Base-by-base conservation (phyloP, 176 grass and related monocot genomes). In the Aechmea fasciata region DNA sequence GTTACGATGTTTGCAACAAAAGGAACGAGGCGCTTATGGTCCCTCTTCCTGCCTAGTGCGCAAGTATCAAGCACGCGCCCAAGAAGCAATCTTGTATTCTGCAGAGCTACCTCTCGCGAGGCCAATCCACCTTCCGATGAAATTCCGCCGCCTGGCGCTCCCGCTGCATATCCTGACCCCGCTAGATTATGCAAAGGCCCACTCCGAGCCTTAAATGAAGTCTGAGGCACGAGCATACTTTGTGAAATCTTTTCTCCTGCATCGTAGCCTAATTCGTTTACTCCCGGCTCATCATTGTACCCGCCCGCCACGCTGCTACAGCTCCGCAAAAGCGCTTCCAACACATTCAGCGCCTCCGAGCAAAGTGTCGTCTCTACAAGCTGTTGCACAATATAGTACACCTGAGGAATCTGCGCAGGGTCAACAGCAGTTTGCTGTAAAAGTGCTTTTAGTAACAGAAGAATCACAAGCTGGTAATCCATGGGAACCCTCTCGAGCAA, bases 61-160 rank as follows among this genome's bases (percentile, higher is more conserved):
- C 92, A 96, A 64, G 81, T 92, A 63, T 92, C 92, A 20, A 96
- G 88, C 29, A 96, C 92, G 61, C 92, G 88, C 10, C 86, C 88
- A 66, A 96, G 94, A 24, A 92, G 71, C 71, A 97, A 73, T 18
- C 89, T 81, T 10, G 86, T 92, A 76, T 90, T 92, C 78, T 90
- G 89, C 17, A 92, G 82, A 11, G 86, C 83, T 52, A 90, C 80
- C 53, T 97, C 94, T 66, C 82, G 82, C 8, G 82, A 11, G 13
- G 77, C 84, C 67, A 85, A 70, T 2, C 84, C 86, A 2, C 73
- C 78, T 52, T 91, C 93, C 29, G 72, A 61, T 3, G 78, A 28
- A 47, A 63, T 74, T 3, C 78, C 84, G 8, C 81, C 72, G 10
- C 82, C 79, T 67, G 87, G 86, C 57, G 61, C 81, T 75, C 80